phyloP scores from a whole-genome alignment of 305 asterid genomes.

The Solanum hybrid region DNA sequence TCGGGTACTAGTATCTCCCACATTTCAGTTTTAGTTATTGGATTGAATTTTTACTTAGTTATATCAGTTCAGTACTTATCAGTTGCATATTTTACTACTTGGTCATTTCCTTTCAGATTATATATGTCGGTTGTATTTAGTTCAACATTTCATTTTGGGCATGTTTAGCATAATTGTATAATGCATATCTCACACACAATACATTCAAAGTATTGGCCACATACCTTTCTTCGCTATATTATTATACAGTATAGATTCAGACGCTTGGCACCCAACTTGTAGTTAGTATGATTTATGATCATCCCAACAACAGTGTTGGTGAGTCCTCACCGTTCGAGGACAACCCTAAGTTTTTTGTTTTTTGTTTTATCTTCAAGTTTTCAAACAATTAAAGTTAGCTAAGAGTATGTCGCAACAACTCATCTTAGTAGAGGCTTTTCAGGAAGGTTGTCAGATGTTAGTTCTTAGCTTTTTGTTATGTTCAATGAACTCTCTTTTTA shows the following conservation, averaged over 20 bases:
- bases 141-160: neutral
- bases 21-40: neutral
- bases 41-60: neutral
- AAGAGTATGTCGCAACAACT: neutral
- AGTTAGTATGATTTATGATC: neutral
- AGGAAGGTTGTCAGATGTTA: neutral
- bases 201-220: neutral
- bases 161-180: neutral
- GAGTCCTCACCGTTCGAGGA: neutral
- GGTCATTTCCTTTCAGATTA: neutral
- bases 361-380: neutral
- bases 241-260: neutral
- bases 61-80: neutral
- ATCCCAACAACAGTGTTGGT: neutral
- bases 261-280: neutral
- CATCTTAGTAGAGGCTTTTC: neutral
- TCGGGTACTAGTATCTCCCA: neutral
- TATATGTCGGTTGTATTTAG: neutral
- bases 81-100: neutral
- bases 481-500: neutral
- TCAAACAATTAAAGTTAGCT: neutral
- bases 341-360: neutral
- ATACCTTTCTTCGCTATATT: neutral
- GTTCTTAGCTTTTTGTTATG: neutral
- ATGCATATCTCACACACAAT: neutral